These are phyloP conservation scores for Leptodontidium sp. DNA, from an alignment of 2,329 filamentous ascomycete species.

Conservation along the genomic window DNA sequence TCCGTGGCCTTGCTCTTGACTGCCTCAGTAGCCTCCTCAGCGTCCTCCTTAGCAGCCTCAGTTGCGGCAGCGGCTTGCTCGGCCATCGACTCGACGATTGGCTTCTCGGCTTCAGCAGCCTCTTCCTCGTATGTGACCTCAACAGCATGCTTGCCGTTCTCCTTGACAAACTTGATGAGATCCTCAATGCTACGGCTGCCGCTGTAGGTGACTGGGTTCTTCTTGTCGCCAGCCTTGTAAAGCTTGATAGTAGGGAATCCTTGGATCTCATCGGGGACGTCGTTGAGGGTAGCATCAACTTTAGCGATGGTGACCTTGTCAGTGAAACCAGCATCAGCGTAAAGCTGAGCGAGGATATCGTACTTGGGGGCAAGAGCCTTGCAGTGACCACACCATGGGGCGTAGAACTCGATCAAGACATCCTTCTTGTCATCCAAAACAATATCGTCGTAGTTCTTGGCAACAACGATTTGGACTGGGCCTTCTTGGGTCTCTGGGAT, in stretches of 20 bases:
- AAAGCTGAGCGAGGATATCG: conserved; percentile 85
- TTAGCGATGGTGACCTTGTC: conserved; percentile 93
- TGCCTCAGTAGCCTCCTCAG: conserved; percentile 58
- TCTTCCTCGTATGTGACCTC: conserved; percentile 67
- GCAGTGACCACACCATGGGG: conserved; percentile 99
- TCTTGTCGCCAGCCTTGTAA: conserved; percentile 90
- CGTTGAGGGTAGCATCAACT: conserved; percentile 95
- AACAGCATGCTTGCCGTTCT: conserved; percentile 91
- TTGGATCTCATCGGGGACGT: conserved; percentile 94
- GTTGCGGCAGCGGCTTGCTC: conserved; percentile 51
- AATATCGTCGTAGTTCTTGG: conserved; percentile 90
- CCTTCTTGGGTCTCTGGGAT: conserved; percentile 94
- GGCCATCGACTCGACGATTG: conserved; percentile 48
- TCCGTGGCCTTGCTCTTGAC: conserved; percentile 55
- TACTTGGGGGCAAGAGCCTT: conserved; percentile 97
- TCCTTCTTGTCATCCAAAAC: conserved; percentile 96
- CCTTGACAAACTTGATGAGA: conserved; percentile 88
- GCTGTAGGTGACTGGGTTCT: conserved; percentile 82
- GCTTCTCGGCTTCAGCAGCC: conserved; percentile 57
- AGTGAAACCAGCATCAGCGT: conserved; percentile 78
- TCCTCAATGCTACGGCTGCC: conserved; percentile 92
- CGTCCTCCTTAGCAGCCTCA: conserved; percentile 50
- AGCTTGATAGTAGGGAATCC: conserved; percentile 99
- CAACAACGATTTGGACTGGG: conserved; percentile 86
- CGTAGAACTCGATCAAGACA: conserved; percentile 97